Conservation (phyloP, 2,329 filamentous ascomycete genomes). For the Harringtonia lauricola region DNA sequence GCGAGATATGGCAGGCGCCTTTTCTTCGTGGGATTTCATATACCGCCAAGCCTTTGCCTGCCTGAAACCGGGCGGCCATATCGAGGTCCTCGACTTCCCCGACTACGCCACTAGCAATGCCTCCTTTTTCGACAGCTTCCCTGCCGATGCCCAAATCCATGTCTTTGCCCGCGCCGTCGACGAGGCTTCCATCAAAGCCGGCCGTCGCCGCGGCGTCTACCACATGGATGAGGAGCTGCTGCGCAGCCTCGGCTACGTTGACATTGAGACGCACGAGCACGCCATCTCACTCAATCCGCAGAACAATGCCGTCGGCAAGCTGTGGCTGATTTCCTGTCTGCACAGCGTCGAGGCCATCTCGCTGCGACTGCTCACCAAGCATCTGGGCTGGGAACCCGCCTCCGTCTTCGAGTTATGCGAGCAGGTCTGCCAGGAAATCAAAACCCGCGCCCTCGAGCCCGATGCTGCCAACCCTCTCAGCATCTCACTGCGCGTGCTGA, state of each 20-base stretch:
- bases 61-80: slow-evolving; percentile 40
- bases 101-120: slow-evolving; percentile 22
- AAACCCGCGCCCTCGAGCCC: slow-evolving; percentile 34
- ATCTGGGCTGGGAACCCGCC: slow-evolving; percentile 40
- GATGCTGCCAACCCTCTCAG: slow-evolving; percentile 29
- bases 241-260: slow-evolving; percentile 30
- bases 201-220: slow-evolving; percentile 10
- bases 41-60: slow-evolving; percentile 41
- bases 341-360: slow-evolving; percentile 31
- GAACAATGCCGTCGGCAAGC: slow-evolving; percentile 29
- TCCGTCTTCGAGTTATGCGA: slow-evolving; percentile 36
- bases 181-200: slow-evolving; percentile 32
- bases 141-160: slow-evolving; percentile 32
- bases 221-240: slow-evolving; percentile 19
- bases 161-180: slow-evolving; percentile 6
- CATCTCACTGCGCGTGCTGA: slow-evolving; percentile 35
- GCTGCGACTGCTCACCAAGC: slow-evolving; percentile 38
- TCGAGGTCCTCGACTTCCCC: slow-evolving; percentile 34
- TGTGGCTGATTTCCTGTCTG: slow-evolving; percentile 30
- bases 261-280: slow-evolving; percentile 28
- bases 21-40: slow-evolving; percentile 43
- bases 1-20: slow-evolving; percentile 43
- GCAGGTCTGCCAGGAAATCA: slow-evolving; percentile 35
- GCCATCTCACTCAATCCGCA: slow-evolving; percentile 34
- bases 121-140: slow-evolving; percentile 14